Conservation (phyloP, 2,329 filamentous ascomycete species). For the Torrubiellomyces zombiae region DNA sequence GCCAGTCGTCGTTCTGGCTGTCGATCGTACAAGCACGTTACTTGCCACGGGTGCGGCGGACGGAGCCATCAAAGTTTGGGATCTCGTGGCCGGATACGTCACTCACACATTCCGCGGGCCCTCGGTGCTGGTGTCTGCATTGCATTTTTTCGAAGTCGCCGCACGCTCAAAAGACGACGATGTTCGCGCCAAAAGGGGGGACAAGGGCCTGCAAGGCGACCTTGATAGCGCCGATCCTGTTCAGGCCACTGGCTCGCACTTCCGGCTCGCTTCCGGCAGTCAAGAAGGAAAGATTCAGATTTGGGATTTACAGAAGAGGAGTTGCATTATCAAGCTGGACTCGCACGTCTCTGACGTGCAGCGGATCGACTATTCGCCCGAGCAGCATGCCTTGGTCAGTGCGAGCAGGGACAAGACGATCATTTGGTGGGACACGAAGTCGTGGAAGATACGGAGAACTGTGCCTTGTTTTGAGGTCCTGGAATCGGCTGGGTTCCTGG, state of each 20-base stretch:
- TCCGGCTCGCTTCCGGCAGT: conserved; percentile 74
- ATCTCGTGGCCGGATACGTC: conserved; percentile 74
- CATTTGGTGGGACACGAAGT: conserved; percentile 75
- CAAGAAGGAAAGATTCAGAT: conserved; percentile 87
- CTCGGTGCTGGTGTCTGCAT: conserved; percentile 75
- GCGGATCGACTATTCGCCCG: conserved; percentile 61
- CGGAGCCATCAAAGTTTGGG: conserved; percentile 91
- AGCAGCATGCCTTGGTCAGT: conserved; percentile 62
- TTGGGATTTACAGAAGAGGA: conserved; percentile 80
- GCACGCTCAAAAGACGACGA: conserved; percentile 17
- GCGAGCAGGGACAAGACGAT: conserved; percentile 86
- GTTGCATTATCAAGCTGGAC: conserved; percentile 60
- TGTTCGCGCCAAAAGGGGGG: conserved; percentile 16
- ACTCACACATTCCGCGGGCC: conserved; percentile 94
- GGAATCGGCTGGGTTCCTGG: conserved; percentile 68
- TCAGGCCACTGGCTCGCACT: conserved; percentile 34
- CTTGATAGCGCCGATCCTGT: conserved; percentile 23
- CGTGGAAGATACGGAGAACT: conserved; percentile 69
- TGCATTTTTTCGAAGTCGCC: conserved; percentile 76
- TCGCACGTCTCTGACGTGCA: conserved; percentile 94
- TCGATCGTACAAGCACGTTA: conserved; percentile 76
- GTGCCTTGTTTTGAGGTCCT: conserved; percentile 74
- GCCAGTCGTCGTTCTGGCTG: conserved; percentile 71
- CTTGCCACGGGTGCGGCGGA: conserved; percentile 88
- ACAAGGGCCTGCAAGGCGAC: conserved; percentile 11